Conservation (phyloP, 805 yeast genomes). For the Yarrowia sp. region DNA sequence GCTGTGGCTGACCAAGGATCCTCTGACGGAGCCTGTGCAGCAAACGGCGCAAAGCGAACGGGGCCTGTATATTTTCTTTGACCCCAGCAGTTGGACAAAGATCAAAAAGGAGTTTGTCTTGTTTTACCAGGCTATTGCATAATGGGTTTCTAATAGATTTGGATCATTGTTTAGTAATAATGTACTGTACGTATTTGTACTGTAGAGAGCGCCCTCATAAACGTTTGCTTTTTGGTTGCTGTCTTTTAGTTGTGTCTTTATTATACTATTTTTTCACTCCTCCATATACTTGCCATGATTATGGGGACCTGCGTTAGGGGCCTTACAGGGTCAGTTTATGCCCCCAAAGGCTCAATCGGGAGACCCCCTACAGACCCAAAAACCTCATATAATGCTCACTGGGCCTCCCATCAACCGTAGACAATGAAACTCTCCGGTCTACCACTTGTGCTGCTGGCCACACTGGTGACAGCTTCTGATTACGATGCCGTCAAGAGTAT, state of each 20-base stretch:
- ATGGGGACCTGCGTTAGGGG: neutral
- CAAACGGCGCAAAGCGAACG: constrained; percentile 84
- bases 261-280: neutral
- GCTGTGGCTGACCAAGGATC: constrained; percentile 95
- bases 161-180: too few species aligned
- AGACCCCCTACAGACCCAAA: neutral
- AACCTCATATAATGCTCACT: neutral
- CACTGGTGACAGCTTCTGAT: constrained; percentile 11
- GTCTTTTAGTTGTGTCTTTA: too few species aligned
- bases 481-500: constrained; percentile 18
- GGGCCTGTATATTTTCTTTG: constrained; percentile 91
- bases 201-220: neutral
- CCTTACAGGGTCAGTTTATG: neutral
- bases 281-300: neutral
- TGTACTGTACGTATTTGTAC: neutral
- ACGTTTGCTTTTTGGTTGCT: neutral
- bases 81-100: constrained; percentile 94
- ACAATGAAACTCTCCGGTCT: constrained; percentile 7
- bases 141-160: constrained; percentile 15
- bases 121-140: constrained; percentile 62
- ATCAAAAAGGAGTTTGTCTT: constrained; percentile 69
- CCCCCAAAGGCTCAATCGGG: neutral
- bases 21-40: constrained; percentile 78
- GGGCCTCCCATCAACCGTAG: neutral
- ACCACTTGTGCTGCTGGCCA: constrained; percentile 13